Conservation (phyloP, 148 eudicot species). For the Chenopodium berlandieri region DNA sequence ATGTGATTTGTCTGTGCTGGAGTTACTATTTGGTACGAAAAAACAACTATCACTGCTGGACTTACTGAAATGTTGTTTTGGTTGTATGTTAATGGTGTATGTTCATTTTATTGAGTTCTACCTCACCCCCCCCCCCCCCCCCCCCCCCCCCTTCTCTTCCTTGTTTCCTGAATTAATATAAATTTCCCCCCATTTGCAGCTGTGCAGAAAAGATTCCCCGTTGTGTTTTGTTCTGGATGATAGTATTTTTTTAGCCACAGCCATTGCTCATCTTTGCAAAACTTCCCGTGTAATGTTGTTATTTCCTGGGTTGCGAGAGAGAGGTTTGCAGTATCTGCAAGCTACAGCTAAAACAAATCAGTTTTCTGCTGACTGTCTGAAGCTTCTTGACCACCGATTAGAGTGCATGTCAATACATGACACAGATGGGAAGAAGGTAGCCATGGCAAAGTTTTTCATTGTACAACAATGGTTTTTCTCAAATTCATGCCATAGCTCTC, state of each 20-base stretch:
- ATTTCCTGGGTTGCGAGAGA: constrained; percentile 68
- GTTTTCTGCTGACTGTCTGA: constrained; percentile 46
- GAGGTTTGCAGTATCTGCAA: constrained; percentile 61
- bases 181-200: constrained; percentile 38
- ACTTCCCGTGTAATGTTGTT: constrained; percentile 51
- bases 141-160: neutral
- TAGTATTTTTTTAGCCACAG: constrained; percentile 69
- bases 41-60: neutral
- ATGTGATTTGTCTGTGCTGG: neutral
- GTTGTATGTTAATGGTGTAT: neutral
- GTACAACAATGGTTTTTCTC: neutral
- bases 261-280: constrained; percentile 56
- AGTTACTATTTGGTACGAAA: no score
- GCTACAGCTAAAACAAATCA: constrained; percentile 61
- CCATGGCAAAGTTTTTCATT: neutral
- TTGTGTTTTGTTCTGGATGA: constrained; percentile 79
- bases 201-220: constrained; percentile 44
- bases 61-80: neutral
- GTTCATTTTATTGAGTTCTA: constrained; percentile 12
- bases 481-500: neutral
- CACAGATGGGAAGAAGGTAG: constrained; percentile 55
- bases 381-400: constrained; percentile 42
- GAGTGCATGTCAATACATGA: constrained; percentile 36
- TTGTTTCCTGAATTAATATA: neutral
- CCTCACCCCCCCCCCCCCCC: neutral